Evolutionary conservation across 768 basidiomycete genomes (phyloP), one percentile per base, ranked within the genome.

Genomic region (Epithele typhae): DNA sequence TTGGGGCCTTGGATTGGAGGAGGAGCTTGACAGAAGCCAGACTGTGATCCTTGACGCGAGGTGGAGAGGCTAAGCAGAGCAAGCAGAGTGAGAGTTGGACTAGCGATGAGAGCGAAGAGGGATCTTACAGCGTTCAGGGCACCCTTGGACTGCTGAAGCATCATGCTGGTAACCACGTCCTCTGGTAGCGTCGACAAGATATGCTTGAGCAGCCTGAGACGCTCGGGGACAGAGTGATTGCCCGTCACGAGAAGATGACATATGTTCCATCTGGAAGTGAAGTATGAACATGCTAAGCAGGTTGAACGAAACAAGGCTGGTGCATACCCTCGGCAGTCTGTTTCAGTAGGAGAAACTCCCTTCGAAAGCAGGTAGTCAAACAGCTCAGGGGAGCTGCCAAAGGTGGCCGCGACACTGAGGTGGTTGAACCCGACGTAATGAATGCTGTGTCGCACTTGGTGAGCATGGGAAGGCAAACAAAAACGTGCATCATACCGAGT

Each of bases 331-430:
- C 64, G 63, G 17, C 60, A 46, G 52, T 79, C 76, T 4, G 55
- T 65, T 17, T 73, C 73, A 7, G 61, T 58, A 4, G 74, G 67
- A 21, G 76, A 74, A 5, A 76, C 62, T 1, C 70, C 72, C 37
- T 70, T 72, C 7, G 67, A 64, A 6, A 81, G 60, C 36, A 82
- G 59, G 58, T 73, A 80, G 37, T 82, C 77, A 17, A 82, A 53
- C 12, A 77, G 43, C 3, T 65, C 62, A 0, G 59, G 41, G 9
- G 62, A 55, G 15, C 54, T 59, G 2, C 57, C 57, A 15, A 39
- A 51, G 19, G 61, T 58, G 0, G 71, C 70, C 1, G 77, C 77
- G 10, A 77, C 46, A 43, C 74, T 57, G 19, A 81, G 53, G 3
- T 69, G 55, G 45, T 76, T 81, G 47, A 72, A 67, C 66, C 72